Conservation (phyloP, 352 stramenopile genomes). For the Pythium grandisporangium region DNA sequence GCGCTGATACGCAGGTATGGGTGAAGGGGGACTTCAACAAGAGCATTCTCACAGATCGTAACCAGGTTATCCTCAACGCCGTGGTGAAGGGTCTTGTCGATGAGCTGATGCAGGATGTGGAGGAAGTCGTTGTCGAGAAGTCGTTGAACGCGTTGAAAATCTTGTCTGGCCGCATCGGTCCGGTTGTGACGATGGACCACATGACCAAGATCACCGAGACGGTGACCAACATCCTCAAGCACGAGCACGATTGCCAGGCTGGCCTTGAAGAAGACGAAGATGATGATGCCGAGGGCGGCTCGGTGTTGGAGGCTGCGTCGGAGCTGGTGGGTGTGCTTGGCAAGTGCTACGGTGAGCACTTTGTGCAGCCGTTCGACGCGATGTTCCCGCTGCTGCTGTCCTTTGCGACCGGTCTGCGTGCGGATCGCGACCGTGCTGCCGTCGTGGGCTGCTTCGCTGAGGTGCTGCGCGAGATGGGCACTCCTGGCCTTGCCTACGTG, state of each 20-base stretch:
- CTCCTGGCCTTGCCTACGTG: slow-evolving; percentile 75
- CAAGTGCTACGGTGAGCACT: slow-evolving; percentile 92
- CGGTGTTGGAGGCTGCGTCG: slow-evolving; percentile 89
- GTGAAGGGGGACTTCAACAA: slow-evolving; percentile 78
- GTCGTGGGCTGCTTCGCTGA: slow-evolving; percentile 94
- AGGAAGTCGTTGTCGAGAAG: slow-evolving; percentile 91
- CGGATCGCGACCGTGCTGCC: slow-evolving; percentile 89
- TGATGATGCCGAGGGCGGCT: slow-evolving; percentile 91
- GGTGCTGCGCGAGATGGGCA: slow-evolving; percentile 88
- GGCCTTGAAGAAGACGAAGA: slow-evolving; percentile 83
- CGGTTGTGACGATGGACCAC: slow-evolving; percentile 87
- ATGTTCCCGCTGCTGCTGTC: slow-evolving; percentile 87
- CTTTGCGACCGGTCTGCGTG: slow-evolving; percentile 88
- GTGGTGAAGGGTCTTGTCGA: slow-evolving; percentile 75
- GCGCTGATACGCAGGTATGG: slow-evolving; percentile 78
- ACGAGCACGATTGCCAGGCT: slow-evolving; percentile 89
- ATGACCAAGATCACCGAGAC: slow-evolving; percentile 82
- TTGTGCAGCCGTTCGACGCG: slow-evolving; percentile 85
- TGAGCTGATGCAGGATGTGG: slow-evolving; percentile 70
- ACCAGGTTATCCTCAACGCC: slow-evolving; percentile 58
- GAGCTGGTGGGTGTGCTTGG: slow-evolving; percentile 91
- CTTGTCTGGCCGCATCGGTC: slow-evolving; percentile 91
- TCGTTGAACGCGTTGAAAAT: slow-evolving; percentile 94
- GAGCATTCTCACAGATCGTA: slow-evolving; percentile 70
- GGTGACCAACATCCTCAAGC: slow-evolving; percentile 79